Base-by-base conservation (phyloP, 2,329 filamentous ascomycete genomes). In the Podosphaera aphanis region DNA sequence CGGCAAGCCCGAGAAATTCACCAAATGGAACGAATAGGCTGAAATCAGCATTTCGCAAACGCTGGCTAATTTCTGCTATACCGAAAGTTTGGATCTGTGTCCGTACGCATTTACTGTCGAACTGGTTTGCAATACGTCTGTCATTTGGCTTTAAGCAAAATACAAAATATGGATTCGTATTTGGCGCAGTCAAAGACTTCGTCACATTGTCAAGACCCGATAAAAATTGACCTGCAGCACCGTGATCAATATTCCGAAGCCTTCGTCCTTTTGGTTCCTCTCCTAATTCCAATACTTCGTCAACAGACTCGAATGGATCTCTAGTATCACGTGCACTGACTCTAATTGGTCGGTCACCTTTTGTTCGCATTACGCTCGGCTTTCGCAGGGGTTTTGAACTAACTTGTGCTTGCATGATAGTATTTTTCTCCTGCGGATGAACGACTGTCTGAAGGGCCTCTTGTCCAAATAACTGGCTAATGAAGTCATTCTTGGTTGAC, bases 71-170 rank as follows among this genome's bases (percentile, higher is more conserved):
- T 59, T 98, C 90, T 1, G 86, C 86, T 56, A 98, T 93, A 27
- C 90, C 90, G 53, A 95, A 83, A 0, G 85, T 93, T 59, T 95
- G 88, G 1, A 98, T 73, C 59, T 98, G 90, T 10, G 82, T 83
- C 3, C 90, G 78, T 19, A 98, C 90, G 59, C 90, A 98, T 62
- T 95, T 95, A 71, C 85, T 94, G 62, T 98, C 90, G 55, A 95
- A 98, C 58, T 98, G 90, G 54, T 98, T 98, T 50, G 90, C 88
- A 53, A 98, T 98, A 43, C 90, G 77, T 45, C 90, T 74, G 60
- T 98, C 90, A 55, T 98, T 98, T 19, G 90, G 88, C 63, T 98
- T 98, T 51, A 98, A 64, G 57, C 90, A 98, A 63, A 98, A 94
- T 39, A 98, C 74, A 55, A 94, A 95, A 63, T 98, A 98, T 0